These are phyloP conservation scores for Cucurbita pepo DNA, from an alignment of 306 rosid species.

Conservation along the genomic window DNA sequence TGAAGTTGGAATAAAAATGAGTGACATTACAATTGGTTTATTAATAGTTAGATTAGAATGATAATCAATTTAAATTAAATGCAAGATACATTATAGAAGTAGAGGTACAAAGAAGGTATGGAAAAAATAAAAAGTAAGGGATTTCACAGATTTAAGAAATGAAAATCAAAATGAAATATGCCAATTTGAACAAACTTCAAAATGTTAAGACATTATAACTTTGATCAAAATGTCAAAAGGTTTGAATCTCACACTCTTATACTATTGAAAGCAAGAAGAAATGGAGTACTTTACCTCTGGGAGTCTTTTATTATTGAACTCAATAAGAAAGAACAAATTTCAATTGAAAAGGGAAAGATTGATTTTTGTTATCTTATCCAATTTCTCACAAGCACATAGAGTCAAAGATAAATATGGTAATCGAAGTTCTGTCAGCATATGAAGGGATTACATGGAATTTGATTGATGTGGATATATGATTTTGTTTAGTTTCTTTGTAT, in stretches of 20 bases:
- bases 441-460: not conserved
- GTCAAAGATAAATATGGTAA: not conserved
- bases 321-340: too few relatives aligned
- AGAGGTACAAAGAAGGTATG: not conserved
- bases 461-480: not conserved
- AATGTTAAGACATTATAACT: not conserved
- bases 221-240: not conserved
- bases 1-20: not conserved
- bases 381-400: not conserved
- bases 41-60: not conserved
- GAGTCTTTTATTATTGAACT: too few relatives aligned
- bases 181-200: not conserved
- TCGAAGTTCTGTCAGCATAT: not conserved
- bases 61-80: not conserved
- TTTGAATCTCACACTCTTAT: not conserved
- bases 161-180: not conserved
- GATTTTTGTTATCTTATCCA: not conserved
- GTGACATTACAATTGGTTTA: not conserved
- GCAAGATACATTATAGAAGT: not conserved
- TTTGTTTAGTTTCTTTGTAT: not conserved
- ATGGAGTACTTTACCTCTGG: not conserved
- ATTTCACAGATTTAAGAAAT: not conserved
- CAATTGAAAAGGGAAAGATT: not conserved
- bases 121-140: not conserved
- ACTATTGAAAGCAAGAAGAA: not conserved